Conservation (phyloP, 805 yeast genomes). For the Zygoascus ofunaensis region DNA sequence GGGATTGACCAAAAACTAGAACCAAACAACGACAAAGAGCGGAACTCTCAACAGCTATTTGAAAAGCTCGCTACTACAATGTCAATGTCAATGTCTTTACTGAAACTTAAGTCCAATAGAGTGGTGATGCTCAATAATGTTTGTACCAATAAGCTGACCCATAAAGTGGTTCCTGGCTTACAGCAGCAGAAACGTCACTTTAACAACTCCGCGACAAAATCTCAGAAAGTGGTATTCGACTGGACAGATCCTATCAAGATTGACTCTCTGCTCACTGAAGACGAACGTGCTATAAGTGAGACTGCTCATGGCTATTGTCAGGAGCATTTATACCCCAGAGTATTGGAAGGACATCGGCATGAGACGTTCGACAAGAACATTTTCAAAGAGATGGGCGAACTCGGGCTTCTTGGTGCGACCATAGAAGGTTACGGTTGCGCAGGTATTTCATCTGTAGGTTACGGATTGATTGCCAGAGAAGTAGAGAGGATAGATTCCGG, state of each 20-base stretch:
- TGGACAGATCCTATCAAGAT: constrained; percentile 33
- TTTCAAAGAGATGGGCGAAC: constrained; percentile 34
- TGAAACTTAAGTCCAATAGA: too few relatives aligned
- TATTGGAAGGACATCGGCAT: constrained; percentile 33
- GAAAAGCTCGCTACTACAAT: too few relatives aligned
- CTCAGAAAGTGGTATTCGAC: constrained; percentile 21
- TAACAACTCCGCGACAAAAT: constrained; percentile 1
- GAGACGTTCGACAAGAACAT: constrained; percentile 30
- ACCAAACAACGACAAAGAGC: too few relatives aligned
- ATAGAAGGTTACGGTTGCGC: constrained; percentile 38
- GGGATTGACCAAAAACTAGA: too few relatives aligned
- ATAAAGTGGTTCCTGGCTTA: too few relatives aligned
- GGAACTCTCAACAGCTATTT: too few relatives aligned
- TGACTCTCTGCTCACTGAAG: constrained; percentile 30
- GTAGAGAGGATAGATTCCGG: constrained; percentile 39
- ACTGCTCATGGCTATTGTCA: constrained; percentile 33
- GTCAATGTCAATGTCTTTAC: too few relatives aligned
- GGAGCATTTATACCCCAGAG: constrained; percentile 31
- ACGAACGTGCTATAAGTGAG: constrained; percentile 30
- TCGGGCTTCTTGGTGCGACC: constrained; percentile 35
- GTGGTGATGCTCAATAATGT: too few relatives aligned
- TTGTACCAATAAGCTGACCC: too few relatives aligned
- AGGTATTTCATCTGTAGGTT: constrained; percentile 35
- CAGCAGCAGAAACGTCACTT: too few relatives aligned
- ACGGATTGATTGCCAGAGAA: constrained; percentile 36